A percentile compares a stretch with the other conserved stretches of the same genome.
These are phyloP conservation scores for Ogataea parapolymorpha DNA, from an alignment of 805 yeast genomes.

Conservation along the genomic window DNA sequence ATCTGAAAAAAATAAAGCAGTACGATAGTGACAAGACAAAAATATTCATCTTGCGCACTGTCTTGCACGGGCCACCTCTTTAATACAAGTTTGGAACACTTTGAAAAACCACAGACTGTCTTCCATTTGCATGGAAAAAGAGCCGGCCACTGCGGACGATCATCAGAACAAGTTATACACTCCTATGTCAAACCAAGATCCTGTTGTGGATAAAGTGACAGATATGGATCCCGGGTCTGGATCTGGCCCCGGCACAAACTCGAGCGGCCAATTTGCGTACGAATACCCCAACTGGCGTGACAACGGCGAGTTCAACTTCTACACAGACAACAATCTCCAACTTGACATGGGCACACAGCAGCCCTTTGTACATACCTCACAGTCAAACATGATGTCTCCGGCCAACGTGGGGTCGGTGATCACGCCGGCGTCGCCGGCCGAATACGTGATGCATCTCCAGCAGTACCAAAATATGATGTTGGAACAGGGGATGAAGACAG, in stretches of 20 bases:
- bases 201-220: constrained; percentile 5
- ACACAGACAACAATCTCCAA: constrained; percentile 19
- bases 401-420: constrained; percentile 20
- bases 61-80: not conserved
- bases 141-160: not conserved
- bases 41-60: not conserved
- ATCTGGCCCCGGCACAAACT: constrained; percentile 1
- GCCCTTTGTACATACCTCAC: constrained; percentile 14
- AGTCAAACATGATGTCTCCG: constrained; percentile 26
- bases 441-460: constrained; percentile 32
- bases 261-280: constrained; percentile 13
- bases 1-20: constrained; percentile 6
- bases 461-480: constrained; percentile 32
- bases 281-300: constrained; percentile 32
- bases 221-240: constrained; percentile 6
- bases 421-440: constrained; percentile 29
- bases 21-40: constrained; percentile 5
- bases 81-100: not conserved
- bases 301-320: constrained; percentile 27
- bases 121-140: not conserved
- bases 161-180: not conserved
- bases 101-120: not conserved
- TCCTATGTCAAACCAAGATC: constrained; percentile 8
- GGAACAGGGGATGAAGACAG: constrained; percentile 24
- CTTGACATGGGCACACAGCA: constrained; percentile 16